Evolutionary conservation across 257 asterid species (phyloP).

Genomic region (Oldenlandia corymbosa): DNA sequence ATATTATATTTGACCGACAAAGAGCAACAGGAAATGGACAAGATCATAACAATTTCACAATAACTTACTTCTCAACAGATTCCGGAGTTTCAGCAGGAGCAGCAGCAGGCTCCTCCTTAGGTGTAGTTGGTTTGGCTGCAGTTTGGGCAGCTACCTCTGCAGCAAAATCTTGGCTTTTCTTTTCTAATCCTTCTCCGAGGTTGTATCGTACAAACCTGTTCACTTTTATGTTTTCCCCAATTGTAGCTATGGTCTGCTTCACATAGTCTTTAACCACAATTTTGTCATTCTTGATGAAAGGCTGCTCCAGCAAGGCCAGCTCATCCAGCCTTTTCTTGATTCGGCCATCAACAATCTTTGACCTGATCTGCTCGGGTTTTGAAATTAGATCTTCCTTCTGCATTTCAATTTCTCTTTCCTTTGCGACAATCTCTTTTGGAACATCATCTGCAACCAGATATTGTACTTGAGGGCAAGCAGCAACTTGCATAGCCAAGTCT

Average conservation of each 20-base stretch:
- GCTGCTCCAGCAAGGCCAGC: slow-evolving; percentile 79
- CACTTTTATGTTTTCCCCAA: slow-evolving; percentile 92
- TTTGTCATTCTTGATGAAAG: slow-evolving; percentile 90
- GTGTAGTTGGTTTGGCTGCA: slow-evolving; percentile 46
- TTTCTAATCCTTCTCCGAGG: slow-evolving; percentile 95
- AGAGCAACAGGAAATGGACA: not conserved
- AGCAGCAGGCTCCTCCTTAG: slow-evolving; percentile 51
- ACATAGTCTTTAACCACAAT: slow-evolving; percentile 82
- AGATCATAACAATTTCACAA: not conserved
- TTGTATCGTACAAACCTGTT: slow-evolving; percentile 76
- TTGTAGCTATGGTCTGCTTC: slow-evolving; percentile 82
- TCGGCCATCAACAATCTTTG: slow-evolving; percentile 90
- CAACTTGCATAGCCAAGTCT: slow-evolving; percentile 97
- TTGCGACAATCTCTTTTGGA: slow-evolving; percentile 59
- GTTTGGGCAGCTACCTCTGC: slow-evolving; percentile 99
- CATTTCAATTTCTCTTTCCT: slow-evolving; percentile 82
- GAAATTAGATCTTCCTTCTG: slow-evolving; percentile 86
- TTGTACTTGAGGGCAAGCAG: slow-evolving; percentile 94
- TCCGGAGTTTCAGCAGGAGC: slow-evolving; percentile 46
- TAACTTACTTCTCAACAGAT: slow-evolving; percentile 56
- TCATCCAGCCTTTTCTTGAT: slow-evolving; percentile 83
- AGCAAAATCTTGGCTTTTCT: slow-evolving; percentile 91
- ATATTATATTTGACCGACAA: slow-evolving; percentile 1
- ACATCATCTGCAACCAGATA: slow-evolving; percentile 73
- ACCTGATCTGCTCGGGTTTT: slow-evolving; percentile 89